These are phyloP conservation scores for Podospora tetraspora DNA, from an alignment of 495 filamentous ascomycete genomes.

Conservation along the genomic window DNA sequence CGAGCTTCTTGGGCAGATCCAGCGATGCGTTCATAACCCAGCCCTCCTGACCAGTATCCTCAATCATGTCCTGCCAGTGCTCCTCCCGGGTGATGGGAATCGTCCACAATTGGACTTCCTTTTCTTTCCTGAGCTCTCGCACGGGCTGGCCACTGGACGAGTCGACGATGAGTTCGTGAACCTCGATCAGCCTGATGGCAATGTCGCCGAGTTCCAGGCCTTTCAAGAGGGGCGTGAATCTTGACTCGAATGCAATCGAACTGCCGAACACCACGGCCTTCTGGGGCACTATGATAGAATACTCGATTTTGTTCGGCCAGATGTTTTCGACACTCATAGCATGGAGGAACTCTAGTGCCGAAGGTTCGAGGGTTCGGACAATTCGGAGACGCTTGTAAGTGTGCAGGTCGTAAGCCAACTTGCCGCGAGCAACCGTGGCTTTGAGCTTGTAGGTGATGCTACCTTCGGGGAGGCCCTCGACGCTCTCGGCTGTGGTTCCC, in stretches of 20 bases:
- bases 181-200: conserved; percentile 68
- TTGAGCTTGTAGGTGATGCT: conserved; percentile 85
- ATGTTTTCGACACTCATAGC: conserved; percentile 92
- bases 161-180: conserved; percentile 59
- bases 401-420: conserved; percentile 72
- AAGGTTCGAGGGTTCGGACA: conserved; percentile 76
- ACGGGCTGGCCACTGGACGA: conserved; percentile 45
- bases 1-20: conserved; percentile 69
- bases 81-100: conserved; percentile 53
- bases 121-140: conserved; percentile 55
- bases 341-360: conserved; percentile 75
- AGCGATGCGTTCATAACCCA: conserved; percentile 67
- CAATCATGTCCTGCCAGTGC: conserved; percentile 61
- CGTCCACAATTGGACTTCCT: conserved; percentile 58
- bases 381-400: conserved; percentile 77
- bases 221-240: conserved; percentile 78
- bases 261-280: conserved; percentile 92
- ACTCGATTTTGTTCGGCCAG: conserved; percentile 93
- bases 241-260: conserved; percentile 69
- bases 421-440: conserved; percentile 74
- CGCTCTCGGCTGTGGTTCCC: conserved; percentile 73
- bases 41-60: conserved; percentile 65
- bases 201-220: conserved; percentile 76
- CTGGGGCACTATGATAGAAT: conserved; percentile 79
- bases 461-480: conserved; percentile 77